Base-by-base conservation (phyloP, 176 grass and related monocot genomes). In the maize (Zea mays) region DNA sequence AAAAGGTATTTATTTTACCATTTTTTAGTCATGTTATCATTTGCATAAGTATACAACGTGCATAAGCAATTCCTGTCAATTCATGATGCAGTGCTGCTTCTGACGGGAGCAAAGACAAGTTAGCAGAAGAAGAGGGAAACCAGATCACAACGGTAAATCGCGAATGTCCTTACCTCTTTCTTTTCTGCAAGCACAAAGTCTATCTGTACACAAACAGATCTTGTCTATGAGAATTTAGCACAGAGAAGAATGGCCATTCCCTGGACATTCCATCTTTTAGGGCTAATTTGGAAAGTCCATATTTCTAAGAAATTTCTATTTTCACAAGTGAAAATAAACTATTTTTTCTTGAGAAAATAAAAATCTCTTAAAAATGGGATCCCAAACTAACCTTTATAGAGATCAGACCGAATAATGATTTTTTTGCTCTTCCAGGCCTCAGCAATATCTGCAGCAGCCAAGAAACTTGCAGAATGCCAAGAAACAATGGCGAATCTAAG, bases 381-480 rank as follows among this genome's bases (percentile, higher is more conserved):
- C n/a, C n/a, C 27, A 27, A 27, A 27, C 27, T 27, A 27, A 27
- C 27, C 21, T 48, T 62, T 81, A 21, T 21, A 9, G 67, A 81
- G 54, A 55, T 42, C 13, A 4, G 6, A 56, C 67, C 36, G 13
- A 54, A 63, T 43, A 71, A 10, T 11, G 16, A 8, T 65, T 82
- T 43, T 27, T 27, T 38, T 35, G 37, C 36, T 65, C 50, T 12
- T 90, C 48, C 85, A 90, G 91, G 81, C 83, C 27, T 80, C 58
- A 1, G 79, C 86, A 62, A 85, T 62, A 76, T 73, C 21, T 38
- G 78, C 66, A 42, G 77, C 81, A 76, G 62, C 79, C 7, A 67
- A 88, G 39, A 87, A 90, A 72, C 83, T 93, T 79, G 77, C 90
- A 4, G 76, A 85, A 67, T 90, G 90, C 80, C 81, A 93, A 41